Evolutionary conservation across 495 filamentous ascomycete species (phyloP), one percentile per base, ranked within the genome.

Genomic region (Lineolata rhizophorae): DNA sequence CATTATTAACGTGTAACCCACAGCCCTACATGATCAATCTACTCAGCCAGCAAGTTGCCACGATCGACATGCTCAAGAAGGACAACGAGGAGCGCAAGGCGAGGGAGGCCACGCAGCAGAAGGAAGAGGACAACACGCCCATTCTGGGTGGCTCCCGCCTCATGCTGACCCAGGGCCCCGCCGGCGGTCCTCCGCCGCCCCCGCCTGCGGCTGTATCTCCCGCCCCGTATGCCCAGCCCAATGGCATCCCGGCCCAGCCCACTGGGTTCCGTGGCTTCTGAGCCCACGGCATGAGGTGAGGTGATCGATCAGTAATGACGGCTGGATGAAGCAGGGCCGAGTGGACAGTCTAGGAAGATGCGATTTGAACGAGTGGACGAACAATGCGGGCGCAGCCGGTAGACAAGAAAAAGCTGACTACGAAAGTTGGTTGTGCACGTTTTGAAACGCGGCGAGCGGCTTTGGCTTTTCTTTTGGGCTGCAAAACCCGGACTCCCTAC

Each of bases 71-170:
- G 35, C 65, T 99, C 20, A 85, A 85, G 65, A 81, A 78, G 40
- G 90, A 99, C 57, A 95, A 95, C 50, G 90, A 99, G 51, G 83
- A 90, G 49, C 80, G 90, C 46, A 99, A 95, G 64, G 62, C 65
- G 16, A 73, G 70, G 38, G 90, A 99, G 54, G 69, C 70, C 35
- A 72, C 76, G 27, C 73, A 91, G 44, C 70, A 83, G 61, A 78
- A 75, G 50, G 75, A 79, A 25, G 85, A 94, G 49, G 83, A 91
- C 47, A 80, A 73, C 53, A 77, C 81, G 2, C 90, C 90, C 5
- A 99, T 99, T 43, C 67, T 99, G 21, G 78, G 83, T 33, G 79
- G 76, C 31, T 76, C 70, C 35, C 69, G 87, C n/a, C 62, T 99
- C 30, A 93, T 95, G 84, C 72, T 99, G 44, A 99, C 90, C n/a